phyloP scores from a whole-genome alignment of 129 eudicot genomes.

The Escallonia herrerae region DNA sequence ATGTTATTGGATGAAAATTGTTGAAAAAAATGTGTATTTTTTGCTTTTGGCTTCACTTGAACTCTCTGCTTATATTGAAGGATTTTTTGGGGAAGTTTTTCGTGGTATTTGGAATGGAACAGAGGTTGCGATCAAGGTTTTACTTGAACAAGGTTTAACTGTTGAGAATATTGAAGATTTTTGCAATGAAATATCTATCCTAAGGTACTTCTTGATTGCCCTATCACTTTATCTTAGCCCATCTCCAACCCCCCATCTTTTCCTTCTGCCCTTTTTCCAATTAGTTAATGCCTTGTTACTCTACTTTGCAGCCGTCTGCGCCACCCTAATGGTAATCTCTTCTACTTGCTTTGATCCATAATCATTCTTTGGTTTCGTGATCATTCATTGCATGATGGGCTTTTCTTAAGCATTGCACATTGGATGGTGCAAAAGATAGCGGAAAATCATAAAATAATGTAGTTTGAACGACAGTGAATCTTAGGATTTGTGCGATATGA shows the following conservation, averaged over 20 bases:
- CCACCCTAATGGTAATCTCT: slow-evolving; percentile 88
- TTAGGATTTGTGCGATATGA: not conserved
- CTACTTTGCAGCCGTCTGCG: slow-evolving; percentile 70
- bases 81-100: slow-evolving; percentile 88
- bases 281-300: not conserved
- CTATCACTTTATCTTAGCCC: not conserved
- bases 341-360: slow-evolving; percentile 1
- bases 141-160: slow-evolving; percentile 73
- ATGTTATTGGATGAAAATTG: too few relatives aligned
- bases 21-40: too few relatives aligned
- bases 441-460: not conserved
- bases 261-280: not conserved
- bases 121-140: slow-evolving; percentile 81
- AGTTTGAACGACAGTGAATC: not conserved
- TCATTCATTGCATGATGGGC: not conserved
- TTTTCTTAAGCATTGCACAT: not conserved
- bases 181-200: slow-evolving; percentile 84
- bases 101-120: slow-evolving; percentile 88
- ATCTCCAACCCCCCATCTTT: not conserved
- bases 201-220: slow-evolving; percentile 40
- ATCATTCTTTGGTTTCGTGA: not conserved
- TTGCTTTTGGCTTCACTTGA: not conserved
- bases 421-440: not conserved
- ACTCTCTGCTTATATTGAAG: slow-evolving; percentile 23
- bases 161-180: slow-evolving; percentile 81